Evolutionary conservation across 768 basidiomycete genomes (phyloP).

Genomic region (Lactifluus echinatus): DNA sequence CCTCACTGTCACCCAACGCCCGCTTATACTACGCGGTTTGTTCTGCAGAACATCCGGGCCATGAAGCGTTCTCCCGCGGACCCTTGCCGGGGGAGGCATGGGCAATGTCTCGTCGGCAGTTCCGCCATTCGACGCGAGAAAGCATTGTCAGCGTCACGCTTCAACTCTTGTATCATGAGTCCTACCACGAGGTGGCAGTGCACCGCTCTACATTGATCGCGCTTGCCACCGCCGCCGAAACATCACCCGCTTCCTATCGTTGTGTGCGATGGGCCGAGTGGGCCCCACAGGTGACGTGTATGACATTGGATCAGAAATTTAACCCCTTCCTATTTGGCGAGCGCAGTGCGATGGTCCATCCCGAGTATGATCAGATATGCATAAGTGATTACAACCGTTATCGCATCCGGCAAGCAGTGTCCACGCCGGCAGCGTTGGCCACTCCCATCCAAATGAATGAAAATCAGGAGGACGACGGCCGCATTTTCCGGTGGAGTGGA

Average conservation of each 20-base stretch:
- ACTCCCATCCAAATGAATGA: no score
- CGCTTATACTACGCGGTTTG: not conserved
- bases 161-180: no score
- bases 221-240: not conserved
- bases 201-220: not conserved
- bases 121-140: no score
- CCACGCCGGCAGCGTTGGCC: no score
- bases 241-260: not conserved
- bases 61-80: no score
- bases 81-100: no score
- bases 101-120: no score
- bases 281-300: not conserved
- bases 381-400: constrained; percentile 2
- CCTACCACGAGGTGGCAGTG: not conserved
- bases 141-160: no score
- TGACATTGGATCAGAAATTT: no score
- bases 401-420: not conserved
- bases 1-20: not conserved
- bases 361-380: not conserved
- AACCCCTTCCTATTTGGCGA: constrained; percentile 1
- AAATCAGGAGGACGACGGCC: no score
- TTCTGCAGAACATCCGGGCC: not conserved
- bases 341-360: not conserved
- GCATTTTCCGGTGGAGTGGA: no score
- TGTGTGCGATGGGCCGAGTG: not conserved